Conservation (phyloP, 768 basidiomycete genomes). For the Kwoniella heveanensis region DNA sequence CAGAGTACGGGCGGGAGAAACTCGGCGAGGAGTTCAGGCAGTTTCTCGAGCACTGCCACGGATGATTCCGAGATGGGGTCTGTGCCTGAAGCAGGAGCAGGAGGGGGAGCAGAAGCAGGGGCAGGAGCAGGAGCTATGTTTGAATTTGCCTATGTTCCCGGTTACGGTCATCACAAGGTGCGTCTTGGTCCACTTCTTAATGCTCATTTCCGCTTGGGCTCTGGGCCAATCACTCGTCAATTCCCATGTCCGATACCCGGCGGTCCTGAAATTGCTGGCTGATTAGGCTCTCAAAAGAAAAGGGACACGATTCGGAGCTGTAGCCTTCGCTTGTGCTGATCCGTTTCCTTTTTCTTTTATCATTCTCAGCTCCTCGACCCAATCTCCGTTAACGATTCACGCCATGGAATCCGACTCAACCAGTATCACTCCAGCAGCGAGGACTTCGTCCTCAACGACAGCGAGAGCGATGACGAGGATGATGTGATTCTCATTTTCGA, state of each 20-base stretch:
- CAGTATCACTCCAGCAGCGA: neutral
- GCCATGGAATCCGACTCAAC: too few relatives aligned
- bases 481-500: slow-evolving; percentile 8
- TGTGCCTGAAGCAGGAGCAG: too few relatives aligned
- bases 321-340: too few relatives aligned
- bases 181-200: neutral
- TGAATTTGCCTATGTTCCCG: neutral
- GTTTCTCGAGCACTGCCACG: neutral
- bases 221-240: too few relatives aligned
- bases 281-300: too few relatives aligned
- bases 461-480: slow-evolving; percentile 6
- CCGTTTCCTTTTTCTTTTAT: too few relatives aligned
- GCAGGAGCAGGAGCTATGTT: neutral
- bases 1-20: neutral
- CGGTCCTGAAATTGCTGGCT: too few relatives aligned
- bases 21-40: slow-evolving; percentile 4
- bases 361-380: too few relatives aligned
- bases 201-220: too few relatives aligned
- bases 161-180: neutral
- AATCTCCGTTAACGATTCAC: too few relatives aligned
- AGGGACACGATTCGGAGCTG: too few relatives aligned
- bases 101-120: neutral
- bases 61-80: neutral
- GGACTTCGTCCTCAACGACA: neutral
- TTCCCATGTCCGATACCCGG: too few relatives aligned